These are phyloP conservation scores for Sapria himalayana DNA, from an alignment of 345 rosid genomes.

Conservation along the genomic window DNA sequence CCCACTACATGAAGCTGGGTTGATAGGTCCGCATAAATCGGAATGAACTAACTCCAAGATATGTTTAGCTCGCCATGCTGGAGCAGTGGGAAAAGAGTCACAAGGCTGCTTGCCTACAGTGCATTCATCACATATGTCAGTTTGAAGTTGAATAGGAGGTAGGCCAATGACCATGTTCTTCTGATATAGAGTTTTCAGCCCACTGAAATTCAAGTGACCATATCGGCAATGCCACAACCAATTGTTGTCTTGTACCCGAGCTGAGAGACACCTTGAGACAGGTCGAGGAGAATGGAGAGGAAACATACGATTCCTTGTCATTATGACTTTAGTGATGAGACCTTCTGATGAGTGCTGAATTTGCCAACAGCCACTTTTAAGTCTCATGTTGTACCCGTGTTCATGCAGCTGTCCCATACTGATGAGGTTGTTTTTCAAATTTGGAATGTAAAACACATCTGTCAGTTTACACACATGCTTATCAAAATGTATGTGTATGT, in stretches of 20 bases:
- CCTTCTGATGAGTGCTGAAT: background rate
- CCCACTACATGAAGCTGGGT: too few species aligned
- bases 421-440: background rate
- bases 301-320: slow-evolving; percentile 1
- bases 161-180: background rate
- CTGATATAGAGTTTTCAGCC: background rate
- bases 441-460: background rate
- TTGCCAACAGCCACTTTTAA: background rate
- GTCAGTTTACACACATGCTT: background rate
- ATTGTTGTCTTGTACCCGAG: background rate
- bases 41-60: background rate
- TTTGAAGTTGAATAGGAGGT: background rate
- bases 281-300: background rate
- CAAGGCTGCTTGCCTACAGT: slow-evolving; percentile 1
- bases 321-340: background rate
- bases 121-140: background rate
- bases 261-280: background rate
- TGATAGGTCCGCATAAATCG: too few species aligned
- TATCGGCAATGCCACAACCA: background rate
- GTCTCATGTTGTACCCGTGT: background rate
- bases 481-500: background rate
- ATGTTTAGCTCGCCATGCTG: background rate
- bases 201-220: background rate
- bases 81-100: background rate
- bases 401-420: slow-evolving; percentile 1